Evolutionary conservation across 495 filamentous ascomycete genomes (phyloP).

Genomic region (Penicillium bialowiezense): DNA sequence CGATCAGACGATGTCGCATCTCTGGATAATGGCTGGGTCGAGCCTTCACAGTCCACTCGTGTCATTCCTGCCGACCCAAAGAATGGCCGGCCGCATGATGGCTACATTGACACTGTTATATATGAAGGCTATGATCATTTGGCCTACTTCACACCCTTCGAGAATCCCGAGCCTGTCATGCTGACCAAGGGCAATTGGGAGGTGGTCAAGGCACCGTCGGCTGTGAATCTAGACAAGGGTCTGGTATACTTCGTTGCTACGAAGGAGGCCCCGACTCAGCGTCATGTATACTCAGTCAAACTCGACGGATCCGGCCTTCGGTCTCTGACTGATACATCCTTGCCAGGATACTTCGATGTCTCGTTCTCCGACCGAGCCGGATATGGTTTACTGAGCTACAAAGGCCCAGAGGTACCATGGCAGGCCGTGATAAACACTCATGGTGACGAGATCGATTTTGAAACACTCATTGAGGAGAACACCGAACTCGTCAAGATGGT

Average conservation of each 20-base stretch:
- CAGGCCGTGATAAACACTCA: slow-evolving; percentile 88
- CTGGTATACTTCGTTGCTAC: slow-evolving; percentile 89
- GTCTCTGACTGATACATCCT: slow-evolving; percentile 69
- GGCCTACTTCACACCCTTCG: slow-evolving; percentile 90
- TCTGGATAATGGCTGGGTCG: slow-evolving; percentile 95
- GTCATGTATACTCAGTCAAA: slow-evolving; percentile 86
- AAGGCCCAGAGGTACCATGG: slow-evolving; percentile 84
- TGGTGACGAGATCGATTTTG: slow-evolving; percentile 57
- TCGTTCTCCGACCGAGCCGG: slow-evolving; percentile 81
- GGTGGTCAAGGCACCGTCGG: slow-evolving; percentile 83
- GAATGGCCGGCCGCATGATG: slow-evolving; percentile 75
- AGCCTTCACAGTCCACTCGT: slow-evolving; percentile 81
- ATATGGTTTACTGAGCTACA: slow-evolving; percentile 78
- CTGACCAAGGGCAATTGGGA: slow-evolving; percentile 92
- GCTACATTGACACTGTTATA: slow-evolving; percentile 91
- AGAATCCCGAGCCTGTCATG: slow-evolving; percentile 74
- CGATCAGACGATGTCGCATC: slow-evolving; percentile 71
- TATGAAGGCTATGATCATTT: slow-evolving; percentile 86
- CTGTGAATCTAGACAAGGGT: slow-evolving; percentile 79
- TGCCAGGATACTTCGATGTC: slow-evolving; percentile 78
- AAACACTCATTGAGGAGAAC: slow-evolving; percentile 77
- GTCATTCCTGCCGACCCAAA: slow-evolving; percentile 81
- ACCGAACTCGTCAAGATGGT: slow-evolving; percentile 62
- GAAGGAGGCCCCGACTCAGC: slow-evolving; percentile 80
- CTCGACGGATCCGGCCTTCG: slow-evolving; percentile 71